Evolutionary conservation across 768 basidiomycete genomes (phyloP), one percentile per base, ranked within the genome.

Genomic region (Dictyophora rubrovolvata): DNA sequence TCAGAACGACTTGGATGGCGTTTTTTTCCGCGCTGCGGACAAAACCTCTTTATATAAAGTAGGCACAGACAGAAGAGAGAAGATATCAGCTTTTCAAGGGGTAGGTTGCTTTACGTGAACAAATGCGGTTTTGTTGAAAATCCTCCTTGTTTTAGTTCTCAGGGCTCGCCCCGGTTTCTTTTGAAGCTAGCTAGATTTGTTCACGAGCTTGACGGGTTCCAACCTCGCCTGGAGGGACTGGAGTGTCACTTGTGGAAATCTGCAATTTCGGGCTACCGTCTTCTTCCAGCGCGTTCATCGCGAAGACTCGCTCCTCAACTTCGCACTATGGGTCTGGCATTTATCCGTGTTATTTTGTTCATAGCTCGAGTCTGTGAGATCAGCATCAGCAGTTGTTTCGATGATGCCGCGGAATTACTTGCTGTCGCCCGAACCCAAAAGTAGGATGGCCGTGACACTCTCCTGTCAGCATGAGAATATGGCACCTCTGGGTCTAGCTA

Each of bases 391-490:
- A 14, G 42, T 42, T 42, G 42, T 42, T 2, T 42, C 42, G 4
- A 12, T 42, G 42, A 42, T 12, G n/a, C 42, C n/a, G 42, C n/a
- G n/a, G n/a, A 42, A 5, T 12, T 14, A 3, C 42, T n/a, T 42
- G 42, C n/a, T n/a, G 12, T 42, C 42, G 12, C 14, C 14, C 11
- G n/a, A 42, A 12, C 42, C 11, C 42, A 14, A 9, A n/a, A n/a
- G 12, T 12, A 4, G 42, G 42, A n/a, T 11, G 28, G 14, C 9
- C 12, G 18, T 51, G 18, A 12, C 50, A 22, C 8, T 34, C 14
- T 22, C 18, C 4, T 34, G 21, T 51, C 50, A n/a, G 2, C n/a
- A 22, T 51, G 57, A 51, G 57, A 59, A 59, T 59, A 59, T 59
- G 57, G 50, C 17, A 11, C 57, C 50, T 37, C 21, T 34, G 57